Base-by-base conservation (phyloP, 2,329 filamentous ascomycete genomes). In the Clarireedia paspali region DNA sequence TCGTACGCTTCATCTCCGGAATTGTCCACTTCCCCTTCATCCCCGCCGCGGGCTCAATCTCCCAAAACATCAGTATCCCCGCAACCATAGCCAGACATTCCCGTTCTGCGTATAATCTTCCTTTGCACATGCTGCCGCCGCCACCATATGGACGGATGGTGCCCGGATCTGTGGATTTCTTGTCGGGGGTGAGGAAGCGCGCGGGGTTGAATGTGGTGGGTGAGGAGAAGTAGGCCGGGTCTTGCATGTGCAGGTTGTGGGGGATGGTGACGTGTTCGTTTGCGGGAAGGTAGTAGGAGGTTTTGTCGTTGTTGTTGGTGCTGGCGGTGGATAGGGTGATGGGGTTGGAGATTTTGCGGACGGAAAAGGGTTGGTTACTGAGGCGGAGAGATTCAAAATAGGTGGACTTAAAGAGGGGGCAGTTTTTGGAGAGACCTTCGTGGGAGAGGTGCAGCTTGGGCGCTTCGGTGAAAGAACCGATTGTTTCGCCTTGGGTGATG, bases 11-110 rank as follows among this genome's bases (percentile, higher is more conserved):
- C 64, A 74, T 73, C 42, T 68, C 70, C 0, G 83, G 82, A 45
- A 84, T 70, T 17, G 71, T 70, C 75, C 81, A 82, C 0, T 40
- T 47, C 2, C 68, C 70, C 38, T 50, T 55, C 46, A 58, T 59
- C 1, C 42, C 42, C 15, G 73, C 72, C 48, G 67, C 67, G 0
- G 77, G 72, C 53, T 77, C 70, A 56, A 84, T 75, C 45, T 83
- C 77, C 79, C 80, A 84, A 62, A 80, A 72, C 5, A 73, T 70
- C 20, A 83, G 63, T 23, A 84, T 73, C 1, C 75, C 73, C 15
- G 79, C 79, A 1, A 74, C 72, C 46, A 80, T 75, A 24, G 75
- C 67, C 45, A 83, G 61, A 17, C 75, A 72, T 62, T 78, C 73
- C 48, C 74, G 71, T 62, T 80, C 74, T 2, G 76, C 77, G 58